Conservation (phyloP, 2,329 filamentous ascomycete species). For the Hymenoscyphus salicellus region DNA sequence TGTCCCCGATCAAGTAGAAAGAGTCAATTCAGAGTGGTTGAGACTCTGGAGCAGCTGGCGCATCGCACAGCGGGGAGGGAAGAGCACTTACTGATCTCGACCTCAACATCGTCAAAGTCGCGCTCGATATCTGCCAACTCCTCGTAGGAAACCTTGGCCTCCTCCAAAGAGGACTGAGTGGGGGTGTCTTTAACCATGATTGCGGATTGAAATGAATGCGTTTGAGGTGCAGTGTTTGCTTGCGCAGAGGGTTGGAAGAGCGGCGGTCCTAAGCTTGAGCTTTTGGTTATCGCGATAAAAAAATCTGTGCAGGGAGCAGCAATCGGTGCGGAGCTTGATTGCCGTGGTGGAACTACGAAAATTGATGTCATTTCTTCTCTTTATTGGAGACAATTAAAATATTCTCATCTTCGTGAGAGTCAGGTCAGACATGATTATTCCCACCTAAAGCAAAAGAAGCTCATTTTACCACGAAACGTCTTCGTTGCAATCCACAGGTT, state of each 20-base stretch:
- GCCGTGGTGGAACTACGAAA: background rate
- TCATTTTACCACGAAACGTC: background rate
- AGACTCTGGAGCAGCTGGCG: background rate
- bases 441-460: too few species aligned
- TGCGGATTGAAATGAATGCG: constrained; percentile 20
- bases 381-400: background rate
- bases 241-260: background rate
- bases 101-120: constrained; percentile 79
- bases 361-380: background rate
- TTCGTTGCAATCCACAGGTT: background rate
- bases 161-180: constrained; percentile 36
- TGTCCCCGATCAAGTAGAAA: background rate
- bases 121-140: constrained; percentile 76
- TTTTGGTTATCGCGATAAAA: background rate
- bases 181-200: constrained; percentile 27
- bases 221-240: background rate
- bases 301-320: background rate
- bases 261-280: background rate
- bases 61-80: background rate
- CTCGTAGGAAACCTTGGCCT: constrained; percentile 61
- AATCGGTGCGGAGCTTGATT: background rate
- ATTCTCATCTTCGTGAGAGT: background rate
- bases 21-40: background rate
- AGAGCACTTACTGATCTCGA: constrained; percentile 69
- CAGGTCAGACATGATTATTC: background rate